Conservation (phyloP, 2,329 filamentous ascomycete species). For the Ceratocystis cacaofunesta region DNA sequence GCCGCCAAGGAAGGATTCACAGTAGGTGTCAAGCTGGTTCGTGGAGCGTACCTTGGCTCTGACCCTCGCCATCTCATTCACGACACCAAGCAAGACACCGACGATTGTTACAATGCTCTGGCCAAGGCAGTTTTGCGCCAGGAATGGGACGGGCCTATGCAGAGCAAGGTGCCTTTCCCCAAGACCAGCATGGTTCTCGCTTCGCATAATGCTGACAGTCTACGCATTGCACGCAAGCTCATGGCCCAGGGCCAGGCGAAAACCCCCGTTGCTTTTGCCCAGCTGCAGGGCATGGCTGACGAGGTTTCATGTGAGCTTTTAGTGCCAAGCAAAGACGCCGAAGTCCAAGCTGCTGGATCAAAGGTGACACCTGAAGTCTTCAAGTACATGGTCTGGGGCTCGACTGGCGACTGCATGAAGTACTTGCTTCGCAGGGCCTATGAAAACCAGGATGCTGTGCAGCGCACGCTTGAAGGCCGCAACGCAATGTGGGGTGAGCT, state of each 20-base stretch:
- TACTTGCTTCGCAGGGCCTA: constrained; percentile 50
- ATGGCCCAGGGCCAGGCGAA: constrained; percentile 31
- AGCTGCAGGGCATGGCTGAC: constrained; percentile 92
- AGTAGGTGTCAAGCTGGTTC: constrained; percentile 59
- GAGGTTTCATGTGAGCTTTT: constrained; percentile 60
- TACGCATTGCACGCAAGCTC: constrained; percentile 41
- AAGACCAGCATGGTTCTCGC: constrained; percentile 55
- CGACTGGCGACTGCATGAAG: constrained; percentile 69
- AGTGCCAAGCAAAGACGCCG: constrained; percentile 11
- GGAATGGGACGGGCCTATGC: constrained; percentile 38
- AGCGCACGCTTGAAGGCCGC: constrained; percentile 45
- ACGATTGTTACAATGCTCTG: constrained; percentile 57
- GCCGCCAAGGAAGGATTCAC: constrained; percentile 48
- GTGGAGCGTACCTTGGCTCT: constrained; percentile 57
- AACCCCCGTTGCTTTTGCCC: constrained; percentile 36
- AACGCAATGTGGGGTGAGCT: constrained; percentile 50
- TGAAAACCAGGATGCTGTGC: constrained; percentile 59
- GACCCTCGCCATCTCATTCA: constrained; percentile 58
- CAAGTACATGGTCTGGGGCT: constrained; percentile 58
- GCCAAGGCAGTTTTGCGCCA: constrained; percentile 51
- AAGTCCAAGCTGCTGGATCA: constrained; percentile 5
- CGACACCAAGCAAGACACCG: constrained; percentile 56
- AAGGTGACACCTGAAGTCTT: constrained; percentile 30
- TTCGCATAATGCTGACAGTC: constrained; percentile 65
- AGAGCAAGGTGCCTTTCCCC: constrained; percentile 35